These are phyloP conservation scores for Diaporthe citriasiana DNA, from an alignment of 2,329 filamentous ascomycete genomes.

Conservation along the genomic window DNA sequence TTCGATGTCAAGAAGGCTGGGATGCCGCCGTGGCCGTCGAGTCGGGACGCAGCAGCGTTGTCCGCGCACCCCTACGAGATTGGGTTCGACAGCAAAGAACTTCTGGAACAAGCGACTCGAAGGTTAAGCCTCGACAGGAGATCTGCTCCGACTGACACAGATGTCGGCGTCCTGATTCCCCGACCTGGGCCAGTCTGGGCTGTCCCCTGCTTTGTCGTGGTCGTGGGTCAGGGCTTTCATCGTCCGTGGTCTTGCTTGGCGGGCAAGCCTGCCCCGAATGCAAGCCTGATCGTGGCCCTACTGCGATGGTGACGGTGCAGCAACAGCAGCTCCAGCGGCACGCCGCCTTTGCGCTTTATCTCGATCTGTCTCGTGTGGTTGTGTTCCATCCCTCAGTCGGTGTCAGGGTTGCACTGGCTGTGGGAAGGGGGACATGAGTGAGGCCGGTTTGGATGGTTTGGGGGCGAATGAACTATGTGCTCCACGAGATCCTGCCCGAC, in stretches of 20 bases:
- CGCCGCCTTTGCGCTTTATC: neutral
- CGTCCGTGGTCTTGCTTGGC: constrained; percentile 18
- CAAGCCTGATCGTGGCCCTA: neutral
- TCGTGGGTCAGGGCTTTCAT: constrained; percentile 13
- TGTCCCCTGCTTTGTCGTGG: constrained; percentile 4
- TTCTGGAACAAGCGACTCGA: constrained; percentile 28
- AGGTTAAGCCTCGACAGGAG: constrained; percentile 34
- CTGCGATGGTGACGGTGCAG: neutral
- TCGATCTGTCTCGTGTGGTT: constrained; percentile 23
- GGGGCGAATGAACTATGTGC: constrained; percentile 11
- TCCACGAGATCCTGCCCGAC: constrained; percentile 14
- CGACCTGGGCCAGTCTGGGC: constrained; percentile 12
- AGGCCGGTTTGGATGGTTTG: constrained; percentile 15
- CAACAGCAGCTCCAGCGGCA: neutral
- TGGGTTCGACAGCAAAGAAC: constrained; percentile 5
- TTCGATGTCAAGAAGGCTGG: constrained; percentile 17
- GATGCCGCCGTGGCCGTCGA: constrained; percentile 22
- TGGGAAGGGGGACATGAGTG: neutral
- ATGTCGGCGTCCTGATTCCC: constrained; percentile 21
- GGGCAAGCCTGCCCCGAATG: neutral
- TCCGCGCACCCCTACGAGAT: constrained; percentile 20
- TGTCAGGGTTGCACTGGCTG: neutral
- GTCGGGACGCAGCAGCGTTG: constrained; percentile 25
- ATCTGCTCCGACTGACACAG: constrained; percentile 31
- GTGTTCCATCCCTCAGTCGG: neutral